Conservation (phyloP, 1,284 basidiomycete species). For the Xerocomus subilludens region DNA sequence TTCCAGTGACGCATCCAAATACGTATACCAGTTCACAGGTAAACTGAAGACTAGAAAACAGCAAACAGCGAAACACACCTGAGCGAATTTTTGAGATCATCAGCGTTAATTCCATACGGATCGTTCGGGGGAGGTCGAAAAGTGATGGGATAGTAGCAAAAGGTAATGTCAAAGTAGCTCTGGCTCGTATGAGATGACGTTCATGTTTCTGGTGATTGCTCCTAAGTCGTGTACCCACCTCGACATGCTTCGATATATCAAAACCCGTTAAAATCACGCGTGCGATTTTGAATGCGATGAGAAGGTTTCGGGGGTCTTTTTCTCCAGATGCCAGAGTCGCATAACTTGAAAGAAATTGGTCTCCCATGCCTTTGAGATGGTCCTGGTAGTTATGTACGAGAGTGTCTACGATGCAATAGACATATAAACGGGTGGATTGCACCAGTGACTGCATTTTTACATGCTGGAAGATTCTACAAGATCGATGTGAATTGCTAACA, state of each 20-base stretch:
- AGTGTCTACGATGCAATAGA: slow-evolving; percentile 86
- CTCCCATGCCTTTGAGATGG: slow-evolving; percentile 79
- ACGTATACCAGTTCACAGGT: slow-evolving; percentile 10
- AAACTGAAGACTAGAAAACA: slow-evolving; percentile 42
- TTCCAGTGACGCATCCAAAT: background rate
- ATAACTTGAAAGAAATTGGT: slow-evolving; percentile 82
- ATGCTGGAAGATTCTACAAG: slow-evolving; percentile 75
- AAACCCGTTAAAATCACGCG: slow-evolving; percentile 90
- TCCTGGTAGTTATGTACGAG: slow-evolving; percentile 77
- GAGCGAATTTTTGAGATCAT: slow-evolving; percentile 84
- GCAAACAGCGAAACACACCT: slow-evolving; percentile 58
- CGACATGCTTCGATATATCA: slow-evolving; percentile 76
- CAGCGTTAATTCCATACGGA: slow-evolving; percentile 91
- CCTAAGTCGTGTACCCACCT: slow-evolving; percentile 63
- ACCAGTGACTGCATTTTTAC: slow-evolving; percentile 86
- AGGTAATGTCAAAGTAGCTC: slow-evolving; percentile 94
- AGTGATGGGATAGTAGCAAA: slow-evolving; percentile 99
- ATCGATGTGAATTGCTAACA: slow-evolving; percentile 9
- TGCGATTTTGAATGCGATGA: slow-evolving; percentile 90
- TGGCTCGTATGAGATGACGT: slow-evolving; percentile 49
- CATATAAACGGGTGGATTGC: slow-evolving; percentile 84
- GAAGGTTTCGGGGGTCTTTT: slow-evolving; percentile 96
- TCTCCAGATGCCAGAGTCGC: slow-evolving; percentile 89
- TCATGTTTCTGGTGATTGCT: background rate
- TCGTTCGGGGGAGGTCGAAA: slow-evolving; percentile 96